These are phyloP conservation scores for Tinospora cordifolia DNA, from an alignment of 164 flowering plant species.

Conservation along the genomic window DNA sequence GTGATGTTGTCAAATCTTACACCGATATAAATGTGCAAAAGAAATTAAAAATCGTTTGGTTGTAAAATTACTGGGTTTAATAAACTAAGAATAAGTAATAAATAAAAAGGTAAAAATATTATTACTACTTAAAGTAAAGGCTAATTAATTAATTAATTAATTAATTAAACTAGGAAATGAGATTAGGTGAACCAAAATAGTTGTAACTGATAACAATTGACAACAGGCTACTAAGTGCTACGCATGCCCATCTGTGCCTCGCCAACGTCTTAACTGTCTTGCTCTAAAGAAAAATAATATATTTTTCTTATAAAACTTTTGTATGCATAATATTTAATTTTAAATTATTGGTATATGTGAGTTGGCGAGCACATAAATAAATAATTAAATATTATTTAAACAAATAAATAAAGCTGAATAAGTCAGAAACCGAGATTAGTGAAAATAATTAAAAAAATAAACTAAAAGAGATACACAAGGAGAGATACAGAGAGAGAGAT, in stretches of 20 bases:
- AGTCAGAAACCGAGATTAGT: constrained; percentile 13
- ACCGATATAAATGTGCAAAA: no score
- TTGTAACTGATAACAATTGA: neutral
- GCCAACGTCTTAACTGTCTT: neutral
- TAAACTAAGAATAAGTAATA: no score
- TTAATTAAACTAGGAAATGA: no score
- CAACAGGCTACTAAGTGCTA: neutral
- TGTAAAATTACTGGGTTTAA: no score
- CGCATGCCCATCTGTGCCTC: neutral
- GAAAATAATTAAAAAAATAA: constrained; percentile 6
- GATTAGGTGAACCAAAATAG: neutral
- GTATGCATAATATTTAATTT: constrained; percentile 3
- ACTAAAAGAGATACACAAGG: no score
- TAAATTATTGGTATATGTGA: neutral
- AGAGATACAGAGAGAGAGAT: no score
- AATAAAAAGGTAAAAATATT: no score
- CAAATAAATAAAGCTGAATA: neutral
- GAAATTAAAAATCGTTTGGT: no score
- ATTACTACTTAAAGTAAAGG: no score
- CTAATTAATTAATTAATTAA: no score
- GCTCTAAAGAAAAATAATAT: neutral
- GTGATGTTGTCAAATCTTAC: no score
- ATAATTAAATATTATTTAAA: neutral
- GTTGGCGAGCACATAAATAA: constrained; percentile 8
- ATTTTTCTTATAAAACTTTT: neutral